Percentiles rank a stretch among this genome's conserved stretches.
These are phyloP conservation scores for Colletotrichum cordylinicola DNA, from an alignment of 2,329 filamentous ascomycete species.

Conservation along the genomic window DNA sequence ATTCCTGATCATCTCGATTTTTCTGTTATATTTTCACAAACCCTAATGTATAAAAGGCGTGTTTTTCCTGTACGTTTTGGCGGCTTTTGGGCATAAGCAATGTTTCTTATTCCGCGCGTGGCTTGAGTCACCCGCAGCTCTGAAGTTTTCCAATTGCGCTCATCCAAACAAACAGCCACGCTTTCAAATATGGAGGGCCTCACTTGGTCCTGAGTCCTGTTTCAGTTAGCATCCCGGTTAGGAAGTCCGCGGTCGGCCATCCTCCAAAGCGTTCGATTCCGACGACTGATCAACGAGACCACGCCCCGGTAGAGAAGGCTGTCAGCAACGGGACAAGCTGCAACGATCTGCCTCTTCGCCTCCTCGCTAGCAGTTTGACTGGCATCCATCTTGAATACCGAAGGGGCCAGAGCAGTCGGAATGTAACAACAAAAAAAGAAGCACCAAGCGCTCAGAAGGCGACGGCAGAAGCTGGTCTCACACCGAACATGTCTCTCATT, in stretches of 20 bases:
- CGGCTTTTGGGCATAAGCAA: background rate
- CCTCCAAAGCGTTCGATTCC: background rate
- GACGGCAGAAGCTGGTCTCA: background rate
- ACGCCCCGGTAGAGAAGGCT: background rate
- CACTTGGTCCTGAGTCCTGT: background rate
- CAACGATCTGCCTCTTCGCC: background rate
- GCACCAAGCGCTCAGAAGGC: background rate
- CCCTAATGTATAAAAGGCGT: background rate
- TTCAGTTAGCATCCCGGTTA: background rate
- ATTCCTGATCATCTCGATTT: background rate
- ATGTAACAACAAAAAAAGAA: background rate
- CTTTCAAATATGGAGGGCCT: background rate
- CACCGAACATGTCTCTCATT: background rate
- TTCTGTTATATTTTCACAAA: background rate
- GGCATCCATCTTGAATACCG: background rate
- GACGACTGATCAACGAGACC: background rate
- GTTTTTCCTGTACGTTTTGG: background rate
- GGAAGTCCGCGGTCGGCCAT: background rate
- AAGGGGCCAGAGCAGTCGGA: background rate
- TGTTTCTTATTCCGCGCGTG: conserved; percentile 5
- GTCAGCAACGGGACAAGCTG: background rate
- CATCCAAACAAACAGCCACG: background rate
- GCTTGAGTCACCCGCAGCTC: conserved; percentile 6
- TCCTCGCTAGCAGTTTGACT: background rate
- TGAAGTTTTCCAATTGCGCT: background rate